phyloP scores from a whole-genome alignment of 1,284 basidiomycete species.

The Calocybe gambosa region DNA sequence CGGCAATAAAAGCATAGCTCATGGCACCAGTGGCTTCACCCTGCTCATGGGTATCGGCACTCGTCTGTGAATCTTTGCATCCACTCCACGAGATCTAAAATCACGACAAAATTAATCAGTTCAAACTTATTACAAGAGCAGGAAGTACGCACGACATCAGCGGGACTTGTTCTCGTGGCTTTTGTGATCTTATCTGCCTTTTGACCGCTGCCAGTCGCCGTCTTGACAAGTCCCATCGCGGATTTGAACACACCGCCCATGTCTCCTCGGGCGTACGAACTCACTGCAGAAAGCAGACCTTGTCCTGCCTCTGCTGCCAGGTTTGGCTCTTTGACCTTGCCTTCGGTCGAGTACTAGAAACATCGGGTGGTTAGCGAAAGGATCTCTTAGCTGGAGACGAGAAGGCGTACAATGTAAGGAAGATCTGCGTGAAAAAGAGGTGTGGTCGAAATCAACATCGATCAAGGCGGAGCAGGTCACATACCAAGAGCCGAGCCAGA shows the following conservation, averaged over 20 bases:
- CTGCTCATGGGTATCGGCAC: slow-evolving; percentile 81
- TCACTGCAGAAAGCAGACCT: slow-evolving; percentile 62
- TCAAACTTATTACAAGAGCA: background rate
- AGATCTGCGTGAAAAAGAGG: slow-evolving; percentile 36
- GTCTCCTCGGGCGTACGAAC: slow-evolving; percentile 73
- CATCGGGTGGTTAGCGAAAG: background rate
- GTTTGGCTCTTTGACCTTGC: slow-evolving; percentile 91
- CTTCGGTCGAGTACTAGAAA: slow-evolving; percentile 81
- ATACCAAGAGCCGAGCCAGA: slow-evolving; percentile 62
- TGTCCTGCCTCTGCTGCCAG: slow-evolving; percentile 73
- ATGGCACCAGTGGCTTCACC: slow-evolving; percentile 86
- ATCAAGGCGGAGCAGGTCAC: slow-evolving; percentile 9
- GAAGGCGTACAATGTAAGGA: slow-evolving; percentile 47
- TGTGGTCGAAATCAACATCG: too few relatives aligned
- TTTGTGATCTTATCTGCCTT: slow-evolving; percentile 61
- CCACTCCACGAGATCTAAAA: slow-evolving; percentile 74
- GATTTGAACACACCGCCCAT: slow-evolving; percentile 64
- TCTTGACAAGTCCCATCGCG: slow-evolving; percentile 45
- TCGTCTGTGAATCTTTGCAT: slow-evolving; percentile 91
- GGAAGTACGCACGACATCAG: slow-evolving; percentile 47
- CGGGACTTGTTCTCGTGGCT: slow-evolving; percentile 73
- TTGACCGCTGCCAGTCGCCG: slow-evolving; percentile 38
- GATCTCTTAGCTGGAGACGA: background rate
- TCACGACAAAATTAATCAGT: too few relatives aligned
- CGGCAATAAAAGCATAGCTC: slow-evolving; percentile 74